A percentile compares a stretch with the other conserved stretches of the same genome.
These are phyloP conservation scores for Ogataea parapolymorpha DNA, from an alignment of 805 yeast species.

Conservation along the genomic window DNA sequence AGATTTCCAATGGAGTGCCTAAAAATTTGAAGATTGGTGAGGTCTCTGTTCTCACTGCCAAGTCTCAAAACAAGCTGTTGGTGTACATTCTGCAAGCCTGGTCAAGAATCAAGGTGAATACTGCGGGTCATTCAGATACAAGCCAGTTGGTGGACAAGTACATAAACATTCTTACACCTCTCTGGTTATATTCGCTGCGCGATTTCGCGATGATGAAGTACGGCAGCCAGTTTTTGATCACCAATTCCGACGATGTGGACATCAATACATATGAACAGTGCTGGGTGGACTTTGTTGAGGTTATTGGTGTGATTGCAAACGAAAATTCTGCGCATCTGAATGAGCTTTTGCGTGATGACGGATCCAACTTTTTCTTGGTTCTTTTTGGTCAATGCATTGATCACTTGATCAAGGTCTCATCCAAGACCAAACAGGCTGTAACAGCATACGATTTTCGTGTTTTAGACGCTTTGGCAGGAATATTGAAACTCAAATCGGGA, in stretches of 20 bases:
- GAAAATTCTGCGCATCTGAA: constrained; percentile 43
- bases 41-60: constrained; percentile 43
- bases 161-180: constrained; percentile 57
- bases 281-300: constrained; percentile 79
- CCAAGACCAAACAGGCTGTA: constrained; percentile 14
- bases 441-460: constrained; percentile 33
- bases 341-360: constrained; percentile 52
- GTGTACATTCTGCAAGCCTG: constrained; percentile 65
- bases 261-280: constrained; percentile 48
- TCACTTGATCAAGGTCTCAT: constrained; percentile 49
- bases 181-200: constrained; percentile 75
- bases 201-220: constrained; percentile 71
- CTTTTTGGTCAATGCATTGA: constrained; percentile 83
- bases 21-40: constrained; percentile 53
- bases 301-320: constrained; percentile 62
- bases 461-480: constrained; percentile 48
- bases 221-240: constrained; percentile 31
- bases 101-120: constrained; percentile 54
- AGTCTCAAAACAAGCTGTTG: constrained; percentile 52
- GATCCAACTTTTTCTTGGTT: constrained; percentile 68
- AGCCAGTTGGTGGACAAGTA: constrained; percentile 52
- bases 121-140: constrained; percentile 41
- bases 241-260: constrained; percentile 43
- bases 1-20: constrained; percentile 19
- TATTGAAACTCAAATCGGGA: constrained; percentile 55